Percentiles rank a stretch among this genome's conserved stretches.
These are phyloP conservation scores for Myxozyma lipomycoides DNA, from an alignment of 805 yeast species.

Conservation along the genomic window DNA sequence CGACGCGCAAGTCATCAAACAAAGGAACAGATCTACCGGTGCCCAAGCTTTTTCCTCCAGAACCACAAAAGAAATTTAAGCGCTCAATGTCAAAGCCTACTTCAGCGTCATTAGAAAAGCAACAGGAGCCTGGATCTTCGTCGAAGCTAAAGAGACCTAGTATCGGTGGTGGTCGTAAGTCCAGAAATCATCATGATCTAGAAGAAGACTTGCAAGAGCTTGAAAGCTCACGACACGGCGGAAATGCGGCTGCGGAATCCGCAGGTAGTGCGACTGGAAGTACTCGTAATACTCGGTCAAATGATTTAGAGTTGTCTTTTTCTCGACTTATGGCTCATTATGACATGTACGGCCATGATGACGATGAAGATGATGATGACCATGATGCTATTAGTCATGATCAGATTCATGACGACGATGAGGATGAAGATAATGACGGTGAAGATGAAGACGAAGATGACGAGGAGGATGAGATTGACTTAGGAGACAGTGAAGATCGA, in stretches of 20 bases:
- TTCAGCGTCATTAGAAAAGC: neutral
- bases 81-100: neutral
- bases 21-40: too few species aligned
- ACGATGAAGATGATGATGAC: slow-evolving; percentile 23
- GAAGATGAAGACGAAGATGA: slow-evolving; percentile 35
- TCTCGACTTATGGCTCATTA: neutral
- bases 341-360: slow-evolving; percentile 18
- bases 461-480: slow-evolving; percentile 34
- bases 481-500: slow-evolving; percentile 27
- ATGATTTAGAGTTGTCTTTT: neutral
- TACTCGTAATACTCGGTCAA: neutral
- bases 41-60: too few species aligned
- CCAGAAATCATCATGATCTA: slow-evolving; percentile 15
- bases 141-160: neutral
- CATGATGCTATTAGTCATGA: slow-evolving; percentile 15
- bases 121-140: neutral
- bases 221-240: slow-evolving; percentile 15
- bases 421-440: slow-evolving; percentile 15
- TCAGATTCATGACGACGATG: slow-evolving; percentile 11
- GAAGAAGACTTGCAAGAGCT: slow-evolving; percentile 22
- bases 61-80: too few species aligned
- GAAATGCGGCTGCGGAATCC: slow-evolving; percentile 14
- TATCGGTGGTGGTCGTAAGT: slow-evolving; percentile 9
- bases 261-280: neutral
- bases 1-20: too few species aligned